phyloP scores from a whole-genome alignment of 495 filamentous ascomycete genomes.

The Podospora didyma region DNA sequence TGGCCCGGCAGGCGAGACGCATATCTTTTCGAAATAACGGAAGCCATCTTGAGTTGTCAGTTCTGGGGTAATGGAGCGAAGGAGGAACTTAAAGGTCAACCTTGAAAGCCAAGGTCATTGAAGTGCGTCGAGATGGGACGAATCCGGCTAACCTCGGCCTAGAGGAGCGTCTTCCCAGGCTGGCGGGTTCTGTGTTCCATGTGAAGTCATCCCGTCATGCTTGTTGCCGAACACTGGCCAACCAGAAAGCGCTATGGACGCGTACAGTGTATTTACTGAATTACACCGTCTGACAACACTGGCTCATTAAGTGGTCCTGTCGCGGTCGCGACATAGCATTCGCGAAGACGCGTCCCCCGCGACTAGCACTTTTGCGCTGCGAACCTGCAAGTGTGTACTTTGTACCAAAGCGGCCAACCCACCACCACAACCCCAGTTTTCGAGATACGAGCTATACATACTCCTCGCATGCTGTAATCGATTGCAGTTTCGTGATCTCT shows the following conservation, averaged over 20 bases:
- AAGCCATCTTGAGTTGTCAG: no score
- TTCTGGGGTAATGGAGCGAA: conserved; percentile 4
- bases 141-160: conserved; percentile 40
- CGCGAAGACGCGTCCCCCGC: background rate
- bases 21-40: conserved; percentile 26
- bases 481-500: conserved; percentile 10
- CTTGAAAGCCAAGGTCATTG: background rate
- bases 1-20: conserved; percentile 33
- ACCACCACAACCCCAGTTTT: background rate
- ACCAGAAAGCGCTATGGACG: no score
- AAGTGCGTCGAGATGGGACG: background rate
- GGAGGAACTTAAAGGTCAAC: no score
- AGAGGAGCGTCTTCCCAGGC: no score
- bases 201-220: no score
- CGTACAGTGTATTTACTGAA: no score
- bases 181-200: no score
- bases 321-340: background rate
- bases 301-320: background rate
- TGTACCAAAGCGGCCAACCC: background rate
- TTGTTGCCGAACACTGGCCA: no score
- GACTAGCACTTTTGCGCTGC: background rate
- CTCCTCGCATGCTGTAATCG: conserved; percentile 7
- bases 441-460: background rate
- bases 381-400: background rate
- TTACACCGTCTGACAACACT: no score